A percentile compares a stretch with the other conserved stretches of the same genome.
Evolutionary conservation across 257 asterid genomes (phyloP).

Genomic region (Solanum verrucosum): DNA sequence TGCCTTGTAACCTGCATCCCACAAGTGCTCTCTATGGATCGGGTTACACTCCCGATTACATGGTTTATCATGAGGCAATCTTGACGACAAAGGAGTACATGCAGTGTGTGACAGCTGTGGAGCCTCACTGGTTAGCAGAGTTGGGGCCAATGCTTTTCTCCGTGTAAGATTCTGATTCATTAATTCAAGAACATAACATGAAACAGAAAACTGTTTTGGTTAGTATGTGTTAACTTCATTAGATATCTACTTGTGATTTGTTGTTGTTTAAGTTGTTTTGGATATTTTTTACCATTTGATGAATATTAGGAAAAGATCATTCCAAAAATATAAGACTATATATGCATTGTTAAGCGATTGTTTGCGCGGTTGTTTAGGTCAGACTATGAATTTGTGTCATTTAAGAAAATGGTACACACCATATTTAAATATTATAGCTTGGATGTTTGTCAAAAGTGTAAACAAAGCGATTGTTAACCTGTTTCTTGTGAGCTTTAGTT

Average conservation of each 20-base stretch:
- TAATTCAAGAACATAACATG: constrained; percentile 69
- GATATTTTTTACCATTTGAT: background rate
- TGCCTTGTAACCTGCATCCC: constrained; percentile 91
- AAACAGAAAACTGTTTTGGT: constrained; percentile 1
- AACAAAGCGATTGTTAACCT: background rate
- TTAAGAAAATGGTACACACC: background rate
- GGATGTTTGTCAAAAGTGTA: background rate
- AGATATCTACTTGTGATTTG: background rate
- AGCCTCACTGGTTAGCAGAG: constrained; percentile 93
- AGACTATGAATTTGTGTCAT: background rate
- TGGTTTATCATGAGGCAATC: constrained; percentile 76
- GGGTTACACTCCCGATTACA: constrained; percentile 84
- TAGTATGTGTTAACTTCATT: background rate
- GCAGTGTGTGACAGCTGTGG: constrained; percentile 89
- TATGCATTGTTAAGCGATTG: background rate
- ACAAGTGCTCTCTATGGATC: constrained; percentile 75
- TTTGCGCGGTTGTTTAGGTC: too few relatives aligned
- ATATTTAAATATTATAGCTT: background rate
- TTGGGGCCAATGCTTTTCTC: constrained; percentile 95
- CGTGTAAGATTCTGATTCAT: constrained; percentile 71
- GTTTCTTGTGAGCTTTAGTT: background rate
- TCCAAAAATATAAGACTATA: background rate
- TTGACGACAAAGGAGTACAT: constrained; percentile 81
- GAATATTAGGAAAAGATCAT: background rate
- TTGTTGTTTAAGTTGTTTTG: background rate